Evolutionary conservation across 768 basidiomycete species (phyloP).

Genomic region (Hirschioporus abietinus): DNA sequence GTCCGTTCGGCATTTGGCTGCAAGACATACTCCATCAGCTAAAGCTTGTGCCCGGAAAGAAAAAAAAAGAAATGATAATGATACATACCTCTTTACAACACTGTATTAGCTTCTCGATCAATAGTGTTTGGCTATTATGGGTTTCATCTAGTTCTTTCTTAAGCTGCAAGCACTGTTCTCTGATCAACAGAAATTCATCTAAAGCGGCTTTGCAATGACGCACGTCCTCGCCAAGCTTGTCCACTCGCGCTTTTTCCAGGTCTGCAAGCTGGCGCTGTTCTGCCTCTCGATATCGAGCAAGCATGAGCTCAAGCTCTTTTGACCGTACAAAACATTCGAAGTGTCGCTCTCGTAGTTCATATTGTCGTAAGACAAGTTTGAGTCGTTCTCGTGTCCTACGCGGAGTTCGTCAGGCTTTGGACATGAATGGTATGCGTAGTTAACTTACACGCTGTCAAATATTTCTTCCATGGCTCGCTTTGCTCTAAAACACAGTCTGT

Average conservation of each 20-base stretch:
- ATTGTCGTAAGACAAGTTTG: constrained; percentile 82
- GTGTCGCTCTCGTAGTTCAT: constrained; percentile 86
- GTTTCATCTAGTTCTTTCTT: constrained; percentile 77
- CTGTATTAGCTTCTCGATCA: constrained; percentile 78
- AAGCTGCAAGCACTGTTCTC: constrained; percentile 54
- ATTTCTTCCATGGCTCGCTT: constrained; percentile 73
- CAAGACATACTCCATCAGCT: background rate
- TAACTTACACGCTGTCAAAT: constrained; percentile 76
- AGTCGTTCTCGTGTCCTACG: constrained; percentile 76
- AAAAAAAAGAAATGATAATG: constrained; percentile 10
- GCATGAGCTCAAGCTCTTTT: constrained; percentile 83
- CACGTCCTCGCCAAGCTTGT: constrained; percentile 73
- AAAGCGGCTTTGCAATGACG: constrained; percentile 17
- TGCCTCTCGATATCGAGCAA: constrained; percentile 82
- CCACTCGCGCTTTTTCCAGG: constrained; percentile 61
- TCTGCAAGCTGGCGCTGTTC: constrained; percentile 83
- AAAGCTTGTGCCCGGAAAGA: background rate
- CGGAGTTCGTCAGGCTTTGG: constrained; percentile 6
- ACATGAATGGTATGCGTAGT: constrained; percentile 3
- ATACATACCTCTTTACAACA: constrained; percentile 81
- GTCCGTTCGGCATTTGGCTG: constrained; percentile 82
- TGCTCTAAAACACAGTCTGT: constrained; percentile 41
- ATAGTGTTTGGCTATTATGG: constrained; percentile 69
- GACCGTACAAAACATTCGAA: constrained; percentile 91
- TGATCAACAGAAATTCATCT: constrained; percentile 6